These are phyloP conservation scores for Aspergillus ustus DNA, from an alignment of 2,329 filamentous ascomycete genomes.

Conservation along the genomic window DNA sequence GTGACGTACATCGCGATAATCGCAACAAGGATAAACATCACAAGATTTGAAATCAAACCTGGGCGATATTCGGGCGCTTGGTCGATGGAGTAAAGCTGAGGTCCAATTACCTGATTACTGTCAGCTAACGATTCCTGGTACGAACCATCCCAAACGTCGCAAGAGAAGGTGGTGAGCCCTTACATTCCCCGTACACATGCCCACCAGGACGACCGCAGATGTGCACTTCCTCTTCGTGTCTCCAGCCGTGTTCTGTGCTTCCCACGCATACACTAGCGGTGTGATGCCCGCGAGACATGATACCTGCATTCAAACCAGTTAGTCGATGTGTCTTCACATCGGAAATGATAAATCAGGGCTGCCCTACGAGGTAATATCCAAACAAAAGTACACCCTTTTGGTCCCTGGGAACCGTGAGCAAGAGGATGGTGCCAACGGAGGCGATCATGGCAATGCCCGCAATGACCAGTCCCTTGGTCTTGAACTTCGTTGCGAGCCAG, in stretches of 20 bases:
- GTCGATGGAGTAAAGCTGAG: constrained; percentile 39
- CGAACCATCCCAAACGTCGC: too few species aligned
- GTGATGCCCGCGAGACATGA: constrained; percentile 42
- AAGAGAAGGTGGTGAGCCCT: not conserved
- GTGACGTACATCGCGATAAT: constrained; percentile 29
- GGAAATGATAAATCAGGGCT: accelerated
- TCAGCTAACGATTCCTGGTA: not conserved
- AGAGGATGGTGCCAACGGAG: constrained; percentile 50
- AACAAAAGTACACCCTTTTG: constrained; percentile 56
- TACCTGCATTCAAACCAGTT: constrained; percentile 18
- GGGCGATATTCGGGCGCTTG: constrained; percentile 41
- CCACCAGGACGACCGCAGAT: constrained; percentile 40
- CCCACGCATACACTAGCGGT: constrained; percentile 42
- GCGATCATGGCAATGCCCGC: constrained; percentile 45
- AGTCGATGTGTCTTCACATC: not conserved
- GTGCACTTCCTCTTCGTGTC: constrained; percentile 45
- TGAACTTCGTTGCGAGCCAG: constrained; percentile 49
- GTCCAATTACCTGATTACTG: constrained; percentile 30
- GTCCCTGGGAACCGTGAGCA: constrained; percentile 53
- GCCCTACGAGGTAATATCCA: constrained; percentile 55
- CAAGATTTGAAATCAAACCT: constrained; percentile 38
- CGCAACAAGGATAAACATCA: constrained; percentile 39
- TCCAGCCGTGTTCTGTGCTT: constrained; percentile 43
- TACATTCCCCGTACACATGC: constrained; percentile 42
- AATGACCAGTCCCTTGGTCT: constrained; percentile 53